Evolutionary conservation across 257 asterid species (phyloP).

Genomic region (Nicotiana knightiana): DNA sequence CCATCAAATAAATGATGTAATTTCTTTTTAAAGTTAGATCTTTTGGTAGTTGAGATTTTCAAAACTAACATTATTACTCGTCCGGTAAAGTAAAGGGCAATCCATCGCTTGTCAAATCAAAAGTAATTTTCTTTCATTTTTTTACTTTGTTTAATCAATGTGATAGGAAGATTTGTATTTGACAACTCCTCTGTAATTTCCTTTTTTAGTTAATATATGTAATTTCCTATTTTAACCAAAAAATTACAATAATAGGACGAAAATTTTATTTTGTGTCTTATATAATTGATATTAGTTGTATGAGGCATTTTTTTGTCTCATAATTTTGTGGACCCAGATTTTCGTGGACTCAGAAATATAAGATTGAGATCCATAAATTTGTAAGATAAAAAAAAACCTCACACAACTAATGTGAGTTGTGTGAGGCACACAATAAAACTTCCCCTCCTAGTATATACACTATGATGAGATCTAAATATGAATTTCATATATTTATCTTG

Average conservation of each 20-base stretch:
- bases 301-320: too few species aligned
- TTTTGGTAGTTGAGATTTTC: slow-evolving; percentile 2
- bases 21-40: not conserved
- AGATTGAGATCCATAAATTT: too few species aligned
- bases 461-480: not conserved
- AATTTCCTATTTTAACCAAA: not conserved
- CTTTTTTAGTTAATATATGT: not conserved
- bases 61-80: not conserved
- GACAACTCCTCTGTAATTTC: not conserved
- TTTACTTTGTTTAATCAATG: not conserved
- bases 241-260: too few species aligned
- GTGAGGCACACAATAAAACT: too few species aligned
- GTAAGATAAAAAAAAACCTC: too few species aligned
- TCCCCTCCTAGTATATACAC: not conserved
- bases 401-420: too few species aligned
- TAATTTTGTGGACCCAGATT: too few species aligned
- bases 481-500: not conserved
- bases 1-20: not conserved
- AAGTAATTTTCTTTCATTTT: not conserved
- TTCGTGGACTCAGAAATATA: too few species aligned
- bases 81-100: not conserved
- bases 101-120: not conserved
- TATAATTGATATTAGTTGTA: too few species aligned
- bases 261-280: too few species aligned
- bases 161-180: not conserved